These are phyloP conservation scores for Wickerhamiella cacticola DNA, from an alignment of 805 yeast species.

Conservation along the genomic window DNA sequence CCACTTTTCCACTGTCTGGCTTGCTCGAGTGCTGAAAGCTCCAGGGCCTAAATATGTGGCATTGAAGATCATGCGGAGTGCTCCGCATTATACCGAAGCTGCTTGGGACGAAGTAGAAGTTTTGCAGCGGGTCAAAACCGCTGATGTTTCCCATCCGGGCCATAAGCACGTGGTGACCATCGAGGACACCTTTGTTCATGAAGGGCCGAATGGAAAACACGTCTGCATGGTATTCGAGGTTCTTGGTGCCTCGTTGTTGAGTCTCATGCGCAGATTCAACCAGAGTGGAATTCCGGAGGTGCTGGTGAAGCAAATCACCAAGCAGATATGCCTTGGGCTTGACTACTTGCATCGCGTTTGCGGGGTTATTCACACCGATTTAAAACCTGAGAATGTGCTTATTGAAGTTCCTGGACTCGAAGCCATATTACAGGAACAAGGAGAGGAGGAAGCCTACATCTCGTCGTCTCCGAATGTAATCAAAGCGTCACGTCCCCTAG, in stretches of 20 bases:
- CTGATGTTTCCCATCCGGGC: conserved; percentile 63
- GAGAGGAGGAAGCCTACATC: conserved; percentile 41
- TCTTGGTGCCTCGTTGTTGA: conserved; percentile 82
- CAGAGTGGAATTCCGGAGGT: conserved; percentile 69
- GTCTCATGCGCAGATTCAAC: conserved; percentile 64
- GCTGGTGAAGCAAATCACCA: conserved; percentile 70
- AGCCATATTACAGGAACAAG: conserved; percentile 56
- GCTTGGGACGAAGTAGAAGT: conserved; percentile 87
- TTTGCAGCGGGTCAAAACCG: conserved; percentile 48
- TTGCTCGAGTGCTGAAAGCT: conserved; percentile 49
- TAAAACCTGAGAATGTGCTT: conserved; percentile 64
- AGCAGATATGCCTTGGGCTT: conserved; percentile 60
- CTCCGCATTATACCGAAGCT: conserved; percentile 81
- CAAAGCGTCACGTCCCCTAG: conserved; percentile 30
- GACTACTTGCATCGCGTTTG: conserved; percentile 61
- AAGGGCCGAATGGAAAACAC: conserved; percentile 86
- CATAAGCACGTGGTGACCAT: conserved; percentile 68
- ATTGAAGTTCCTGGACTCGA: conserved; percentile 79
- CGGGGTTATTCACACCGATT: conserved; percentile 63
- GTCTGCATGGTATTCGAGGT: conserved; percentile 97
- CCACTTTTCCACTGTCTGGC: conserved; percentile 92
- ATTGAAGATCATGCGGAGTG: conserved; percentile 84
- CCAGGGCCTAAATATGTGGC: conserved; percentile 56
- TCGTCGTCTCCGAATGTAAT: conserved; percentile 23
- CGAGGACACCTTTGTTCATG: conserved; percentile 71